A percentile compares a stretch with the other conserved stretches of the same genome.
Conservation (phyloP, 2,329 filamentous ascomycete species). For the Hymenoscyphus repandus region DNA sequence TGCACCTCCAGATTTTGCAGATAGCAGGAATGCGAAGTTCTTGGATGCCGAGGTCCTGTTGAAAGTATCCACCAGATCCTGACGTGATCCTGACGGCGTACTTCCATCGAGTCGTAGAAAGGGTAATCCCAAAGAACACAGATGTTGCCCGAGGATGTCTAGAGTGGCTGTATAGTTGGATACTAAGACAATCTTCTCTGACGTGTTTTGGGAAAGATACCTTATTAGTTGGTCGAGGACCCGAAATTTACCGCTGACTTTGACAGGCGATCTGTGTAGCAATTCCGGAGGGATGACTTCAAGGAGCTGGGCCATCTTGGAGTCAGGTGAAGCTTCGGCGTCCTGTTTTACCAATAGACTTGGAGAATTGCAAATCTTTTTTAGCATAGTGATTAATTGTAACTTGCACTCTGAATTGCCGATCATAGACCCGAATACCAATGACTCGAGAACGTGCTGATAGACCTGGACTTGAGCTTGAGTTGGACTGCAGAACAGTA, state of each 20-base stretch:
- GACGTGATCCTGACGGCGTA: constrained; percentile 58
- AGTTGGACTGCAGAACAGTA: constrained; percentile 88
- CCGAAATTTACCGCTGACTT: constrained; percentile 59
- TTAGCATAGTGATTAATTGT: constrained; percentile 66
- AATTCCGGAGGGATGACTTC: constrained; percentile 50
- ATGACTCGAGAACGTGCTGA: constrained; percentile 58
- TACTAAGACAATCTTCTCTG: constrained; percentile 70
- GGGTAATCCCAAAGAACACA: constrained; percentile 53
- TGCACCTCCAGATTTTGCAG: constrained; percentile 65
- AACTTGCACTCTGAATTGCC: constrained; percentile 58
- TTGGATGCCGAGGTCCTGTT: constrained; percentile 52
- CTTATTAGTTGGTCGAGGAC: constrained; percentile 62
- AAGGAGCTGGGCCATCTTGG: constrained; percentile 39
- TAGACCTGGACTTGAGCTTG: constrained; percentile 88
- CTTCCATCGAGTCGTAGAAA: constrained; percentile 66
- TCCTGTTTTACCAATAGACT: constrained; percentile 50
- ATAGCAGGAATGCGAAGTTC: constrained; percentile 65
- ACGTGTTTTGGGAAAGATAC: constrained; percentile 52
- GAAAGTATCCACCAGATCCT: constrained; percentile 65
- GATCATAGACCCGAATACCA: constrained; percentile 55
- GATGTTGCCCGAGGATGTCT: constrained; percentile 57
- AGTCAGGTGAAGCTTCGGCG: constrained; percentile 30
- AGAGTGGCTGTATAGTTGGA: constrained; percentile 72
- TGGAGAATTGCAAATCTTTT: constrained; percentile 71
- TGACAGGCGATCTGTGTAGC: constrained; percentile 47